Evolutionary conservation across 257 asterid genomes (phyloP).

Genomic region (Ilex asprella): DNA sequence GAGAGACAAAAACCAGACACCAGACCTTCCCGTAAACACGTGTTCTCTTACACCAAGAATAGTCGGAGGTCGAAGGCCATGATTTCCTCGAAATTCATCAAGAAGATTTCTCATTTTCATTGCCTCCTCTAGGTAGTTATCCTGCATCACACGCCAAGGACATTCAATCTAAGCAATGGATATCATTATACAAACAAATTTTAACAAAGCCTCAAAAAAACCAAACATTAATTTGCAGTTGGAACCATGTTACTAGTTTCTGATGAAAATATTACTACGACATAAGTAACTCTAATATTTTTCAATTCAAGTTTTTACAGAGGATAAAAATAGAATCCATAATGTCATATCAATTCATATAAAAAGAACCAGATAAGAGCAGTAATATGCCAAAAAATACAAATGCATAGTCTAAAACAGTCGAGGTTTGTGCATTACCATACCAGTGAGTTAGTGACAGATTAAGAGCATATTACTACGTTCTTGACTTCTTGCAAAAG

Average conservation of each 20-base stretch:
- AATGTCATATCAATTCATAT: too few species aligned
- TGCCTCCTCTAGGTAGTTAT: conserved; percentile 99
- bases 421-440: too few species aligned
- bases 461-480: too few species aligned
- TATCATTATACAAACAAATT: neutral
- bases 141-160: conserved; percentile 37
- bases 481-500: too few species aligned
- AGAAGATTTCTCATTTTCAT: conserved; percentile 96
- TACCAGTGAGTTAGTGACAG: too few species aligned
- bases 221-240: neutral
- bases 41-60: conserved; percentile 98
- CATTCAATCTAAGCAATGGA: neutral
- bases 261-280: too few species aligned
- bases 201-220: neutral
- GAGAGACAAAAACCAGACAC: neutral
- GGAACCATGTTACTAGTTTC: too few species aligned
- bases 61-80: conserved; percentile 95
- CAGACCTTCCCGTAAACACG: conserved; percentile 95
- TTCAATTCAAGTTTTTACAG: neutral
- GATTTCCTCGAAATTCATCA: conserved; percentile 81
- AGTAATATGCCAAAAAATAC: too few species aligned
- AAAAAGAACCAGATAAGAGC: too few species aligned
- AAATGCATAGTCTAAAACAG: too few species aligned
- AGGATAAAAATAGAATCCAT: neutral
- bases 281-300: too few species aligned